Percentiles rank a stretch among this genome's conserved stretches.
These are phyloP conservation scores for Didymella lethalis DNA, from an alignment of 2,329 filamentous ascomycete genomes.

Conservation along the genomic window DNA sequence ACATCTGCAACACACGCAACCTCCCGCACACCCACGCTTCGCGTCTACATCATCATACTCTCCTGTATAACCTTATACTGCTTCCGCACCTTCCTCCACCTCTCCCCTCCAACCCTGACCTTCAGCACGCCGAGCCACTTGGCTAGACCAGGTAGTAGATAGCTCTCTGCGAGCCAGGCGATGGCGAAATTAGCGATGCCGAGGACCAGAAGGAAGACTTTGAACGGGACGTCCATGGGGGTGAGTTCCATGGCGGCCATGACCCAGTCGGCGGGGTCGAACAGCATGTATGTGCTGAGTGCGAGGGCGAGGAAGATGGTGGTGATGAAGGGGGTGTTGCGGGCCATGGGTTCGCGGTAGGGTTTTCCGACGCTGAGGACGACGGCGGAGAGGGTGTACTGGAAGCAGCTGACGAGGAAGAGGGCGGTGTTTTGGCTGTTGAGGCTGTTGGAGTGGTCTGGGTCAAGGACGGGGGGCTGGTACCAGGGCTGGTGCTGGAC, in stretches of 20 bases:
- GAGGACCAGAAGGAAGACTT: conserved; percentile 73
- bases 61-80: conserved; percentile 78
- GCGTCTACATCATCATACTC: conserved; percentile 33
- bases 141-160: conserved; percentile 73
- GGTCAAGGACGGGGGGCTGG: conserved; percentile 77
- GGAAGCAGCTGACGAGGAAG: conserved; percentile 90
- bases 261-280: conserved; percentile 75
- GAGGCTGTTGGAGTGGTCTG: conserved; percentile 80
- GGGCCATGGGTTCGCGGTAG: conserved; percentile 79
- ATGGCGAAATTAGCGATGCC: conserved; percentile 73
- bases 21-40: not conserved
- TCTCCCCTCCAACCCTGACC: conserved; percentile 61
- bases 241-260: conserved; percentile 85
- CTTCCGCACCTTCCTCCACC: conserved; percentile 72
- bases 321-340: conserved; percentile 85
- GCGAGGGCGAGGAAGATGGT: conserved; percentile 75
- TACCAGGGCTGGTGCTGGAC: conserved; percentile 86
- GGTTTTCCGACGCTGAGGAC: conserved; percentile 91
- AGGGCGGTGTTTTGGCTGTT: conserved; percentile 94
- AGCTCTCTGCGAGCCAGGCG: conserved; percentile 76
- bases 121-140: conserved; percentile 70
- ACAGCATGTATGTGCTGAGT: conserved; percentile 80
- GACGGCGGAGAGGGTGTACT: conserved; percentile 90
- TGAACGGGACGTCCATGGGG: conserved; percentile 74
- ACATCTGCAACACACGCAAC: not conserved